These are phyloP conservation scores for Aspergillus thermomutatus DNA, from an alignment of 2,329 filamentous ascomycete genomes.

Conservation along the genomic window DNA sequence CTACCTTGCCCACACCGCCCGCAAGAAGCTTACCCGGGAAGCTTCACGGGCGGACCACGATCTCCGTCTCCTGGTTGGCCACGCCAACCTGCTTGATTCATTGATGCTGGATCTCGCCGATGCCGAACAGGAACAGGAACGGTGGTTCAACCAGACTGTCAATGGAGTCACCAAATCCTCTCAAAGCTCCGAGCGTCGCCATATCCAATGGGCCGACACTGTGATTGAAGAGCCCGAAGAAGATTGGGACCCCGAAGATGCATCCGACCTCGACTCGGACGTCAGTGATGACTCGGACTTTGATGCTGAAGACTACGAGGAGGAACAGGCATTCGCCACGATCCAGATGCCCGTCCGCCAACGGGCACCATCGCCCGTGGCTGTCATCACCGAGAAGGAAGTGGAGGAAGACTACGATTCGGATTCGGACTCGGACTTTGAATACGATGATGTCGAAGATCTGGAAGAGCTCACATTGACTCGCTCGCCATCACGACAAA, in stretches of 20 bases:
- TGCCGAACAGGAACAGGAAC: conserved; percentile 91
- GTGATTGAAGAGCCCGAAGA: conserved; percentile 71
- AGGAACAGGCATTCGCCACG: conserved; percentile 36
- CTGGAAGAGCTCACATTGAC: conserved; percentile 62
- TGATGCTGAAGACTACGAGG: conserved; percentile 29
- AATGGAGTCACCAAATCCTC: conserved; percentile 62
- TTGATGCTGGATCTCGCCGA: conserved; percentile 90
- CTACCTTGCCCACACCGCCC: conserved; percentile 94
- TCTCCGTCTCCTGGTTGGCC: conserved; percentile 89
- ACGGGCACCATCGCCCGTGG: conserved; percentile 30
- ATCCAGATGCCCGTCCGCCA: conserved; percentile 21
- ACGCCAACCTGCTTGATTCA: conserved; percentile 95
- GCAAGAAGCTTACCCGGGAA: conserved; percentile 91
- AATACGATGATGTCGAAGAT: conserved; percentile 59
- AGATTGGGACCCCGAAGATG: conserved; percentile 66
- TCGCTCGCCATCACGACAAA: conserved; percentile 64
- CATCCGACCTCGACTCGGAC: conserved; percentile 53
- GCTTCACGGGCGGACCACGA: conserved; percentile 89
- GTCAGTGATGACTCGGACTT: conserved; percentile 55
- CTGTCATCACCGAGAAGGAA: conserved; percentile 28
- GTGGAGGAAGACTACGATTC: conserved; percentile 31
- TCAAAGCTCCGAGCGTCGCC: conserved; percentile 57
- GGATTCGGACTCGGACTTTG: conserved; percentile 56
- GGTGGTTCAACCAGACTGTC: conserved; percentile 96
- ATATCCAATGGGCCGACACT: conserved; percentile 83